Conservation (phyloP, 1,284 basidiomycete species). For the Apiotrichum porosum region DNA sequence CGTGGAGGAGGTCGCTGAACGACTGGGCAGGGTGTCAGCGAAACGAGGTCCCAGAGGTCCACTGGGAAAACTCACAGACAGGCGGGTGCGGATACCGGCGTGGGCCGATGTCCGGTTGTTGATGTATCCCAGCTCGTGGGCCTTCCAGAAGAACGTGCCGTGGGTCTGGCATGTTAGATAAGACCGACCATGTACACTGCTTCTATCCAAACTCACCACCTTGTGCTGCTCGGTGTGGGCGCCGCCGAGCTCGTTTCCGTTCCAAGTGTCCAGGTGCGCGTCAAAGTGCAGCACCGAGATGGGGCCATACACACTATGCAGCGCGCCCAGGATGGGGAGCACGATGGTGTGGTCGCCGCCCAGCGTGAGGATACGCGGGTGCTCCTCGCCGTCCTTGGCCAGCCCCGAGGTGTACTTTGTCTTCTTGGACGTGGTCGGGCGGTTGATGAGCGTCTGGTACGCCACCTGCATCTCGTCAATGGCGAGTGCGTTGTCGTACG, state of each 20-base stretch:
- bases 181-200: no score
- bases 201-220: constrained; percentile 9
- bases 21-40: constrained; percentile 2
- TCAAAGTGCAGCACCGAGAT: constrained; percentile 45
- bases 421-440: constrained; percentile 4
- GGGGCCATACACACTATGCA: constrained; percentile 46
- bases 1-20: constrained; percentile 33
- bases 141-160: constrained; percentile 49
- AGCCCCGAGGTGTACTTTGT: constrained; percentile 10
- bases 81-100: constrained; percentile 43
- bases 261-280: constrained; percentile 50
- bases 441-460: constrained; percentile 26
- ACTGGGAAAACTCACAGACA: constrained; percentile 25
- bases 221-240: constrained; percentile 18
- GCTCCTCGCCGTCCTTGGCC: constrained; percentile 37
- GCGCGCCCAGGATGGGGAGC: constrained; percentile 49
- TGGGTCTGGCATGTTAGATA: constrained; percentile 30
- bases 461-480: constrained; percentile 48
- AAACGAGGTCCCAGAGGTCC: not conserved
- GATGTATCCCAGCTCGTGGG: constrained; percentile 48
- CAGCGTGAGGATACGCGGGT: constrained; percentile 48
- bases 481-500: constrained; percentile 48
- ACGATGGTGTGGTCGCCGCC: constrained; percentile 52
- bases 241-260: constrained; percentile 21
- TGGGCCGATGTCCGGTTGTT: constrained; percentile 58